A percentile compares a stretch with the other conserved stretches of the same genome.
Evolutionary conservation across 257 asterid genomes (phyloP).

Genomic region (Eucommia ulmoides): DNA sequence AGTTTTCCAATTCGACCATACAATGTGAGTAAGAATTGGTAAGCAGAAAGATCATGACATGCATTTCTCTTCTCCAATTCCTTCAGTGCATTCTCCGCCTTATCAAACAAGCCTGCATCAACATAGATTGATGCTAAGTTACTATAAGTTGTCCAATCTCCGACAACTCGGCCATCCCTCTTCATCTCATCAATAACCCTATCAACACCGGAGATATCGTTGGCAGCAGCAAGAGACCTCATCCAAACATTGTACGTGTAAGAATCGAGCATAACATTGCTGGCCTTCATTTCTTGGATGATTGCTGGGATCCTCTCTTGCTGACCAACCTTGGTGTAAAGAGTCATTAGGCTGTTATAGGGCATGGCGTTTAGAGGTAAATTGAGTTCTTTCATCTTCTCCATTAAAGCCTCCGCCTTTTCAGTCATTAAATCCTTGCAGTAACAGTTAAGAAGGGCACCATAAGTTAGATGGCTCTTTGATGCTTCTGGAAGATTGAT

Average conservation of each 20-base stretch:
- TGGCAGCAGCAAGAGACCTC: conserved; percentile 79
- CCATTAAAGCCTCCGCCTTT: conserved; percentile 55
- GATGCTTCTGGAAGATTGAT: conserved; percentile 58
- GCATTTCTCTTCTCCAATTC: conserved; percentile 74
- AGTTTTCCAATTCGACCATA: conserved; percentile 78
- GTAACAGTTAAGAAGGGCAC: conserved; percentile 86
- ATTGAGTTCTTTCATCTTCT: conserved; percentile 81
- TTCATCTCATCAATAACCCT: conserved; percentile 91
- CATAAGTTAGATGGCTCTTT: conserved; percentile 63
- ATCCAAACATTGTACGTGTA: conserved; percentile 88
- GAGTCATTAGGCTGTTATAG: conserved; percentile 83
- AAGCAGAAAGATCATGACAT: conserved; percentile 39
- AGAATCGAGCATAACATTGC: conserved; percentile 51
- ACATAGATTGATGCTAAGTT: conserved; percentile 84
- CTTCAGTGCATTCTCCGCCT: conserved; percentile 76
- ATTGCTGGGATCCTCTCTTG: conserved; percentile 50
- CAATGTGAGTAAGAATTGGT: conserved; percentile 71
- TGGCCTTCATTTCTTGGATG: conserved; percentile 79
- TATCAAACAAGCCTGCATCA: conserved; percentile 57
- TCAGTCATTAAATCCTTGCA: conserved; percentile 68
- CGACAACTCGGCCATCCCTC: conserved; percentile 77
- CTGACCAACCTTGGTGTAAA: conserved; percentile 42
- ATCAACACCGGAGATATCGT: conserved; percentile 72
- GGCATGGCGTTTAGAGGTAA: conserved; percentile 65
- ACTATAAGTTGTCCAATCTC: conserved; percentile 91